A percentile compares a stretch with the other conserved stretches of the same genome.
These are phyloP conservation scores for Kodamaea fukazawae DNA, from an alignment of 805 yeast species.

Conservation along the genomic window DNA sequence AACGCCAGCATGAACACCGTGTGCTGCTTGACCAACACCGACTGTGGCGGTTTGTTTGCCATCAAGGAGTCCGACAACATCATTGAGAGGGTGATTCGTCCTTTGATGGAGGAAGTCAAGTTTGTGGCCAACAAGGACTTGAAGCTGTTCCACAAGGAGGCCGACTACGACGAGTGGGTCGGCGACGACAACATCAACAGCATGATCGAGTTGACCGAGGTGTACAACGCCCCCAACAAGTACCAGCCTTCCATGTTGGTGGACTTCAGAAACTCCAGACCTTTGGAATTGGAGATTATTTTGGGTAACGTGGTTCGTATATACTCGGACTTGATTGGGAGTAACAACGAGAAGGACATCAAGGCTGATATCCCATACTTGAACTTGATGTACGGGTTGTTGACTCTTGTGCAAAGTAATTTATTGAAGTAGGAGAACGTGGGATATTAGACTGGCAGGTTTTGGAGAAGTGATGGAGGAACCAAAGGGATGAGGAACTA, in stretches of 20 bases:
- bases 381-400: constrained; percentile 11
- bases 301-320: constrained; percentile 39
- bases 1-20: constrained; percentile 37
- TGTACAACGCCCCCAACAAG: constrained; percentile 50
- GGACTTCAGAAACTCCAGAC: constrained; percentile 35
- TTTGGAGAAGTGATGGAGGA: no score
- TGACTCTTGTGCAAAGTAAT: constrained; percentile 14
- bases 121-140: constrained; percentile 71
- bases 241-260: constrained; percentile 43
- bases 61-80: constrained; percentile 16
- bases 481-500: no score
- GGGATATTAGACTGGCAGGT: no score
- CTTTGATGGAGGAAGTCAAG: constrained; percentile 67
- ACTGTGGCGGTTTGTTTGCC: constrained; percentile 40
- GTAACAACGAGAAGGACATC: constrained; percentile 3
- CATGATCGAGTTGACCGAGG: constrained; percentile 38
- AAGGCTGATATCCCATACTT: constrained; percentile 12
- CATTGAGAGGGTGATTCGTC: constrained; percentile 33
- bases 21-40: constrained; percentile 33
- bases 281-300: constrained; percentile 39
- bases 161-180: constrained; percentile 34
- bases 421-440: constrained; percentile 1
- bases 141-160: constrained; percentile 33
- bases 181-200: constrained; percentile 49
- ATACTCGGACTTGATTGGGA: constrained; percentile 2